Base-by-base conservation (phyloP, 306 rosid genomes). In the Macrotyloma uniflorum region DNA sequence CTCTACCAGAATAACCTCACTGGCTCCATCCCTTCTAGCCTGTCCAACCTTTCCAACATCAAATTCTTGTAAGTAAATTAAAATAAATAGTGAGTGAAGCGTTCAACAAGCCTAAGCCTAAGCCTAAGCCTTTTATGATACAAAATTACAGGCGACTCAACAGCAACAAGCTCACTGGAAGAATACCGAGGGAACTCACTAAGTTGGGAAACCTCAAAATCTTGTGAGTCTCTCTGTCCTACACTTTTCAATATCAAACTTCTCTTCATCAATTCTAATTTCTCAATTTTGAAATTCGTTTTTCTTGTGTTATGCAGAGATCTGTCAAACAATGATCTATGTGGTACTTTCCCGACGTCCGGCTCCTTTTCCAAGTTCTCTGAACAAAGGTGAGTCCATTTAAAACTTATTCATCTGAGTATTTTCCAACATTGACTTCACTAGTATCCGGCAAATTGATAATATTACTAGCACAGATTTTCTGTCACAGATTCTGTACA, bases 351-450 rank as follows among this genome's bases (percentile, higher is more conserved):
- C 66, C 95, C 98, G 19, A 82, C 95, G 26, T 63, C 79, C 3
- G 98, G 96, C 42, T 83, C 93, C 68, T 93, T 93, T 83, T 85
- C 92, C 71, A 90, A 87, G 82, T 83, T 91, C 79, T 78, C 96
- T 0, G 91, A 91, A 69, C 79, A 93, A 82, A 87, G 96, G 98
- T 89, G 61, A 78, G 8, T 35, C 67, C 4, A 38, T 10, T 18
- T 35, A 16, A 57, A 1, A 55, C 13, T 36, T 22, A 30, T 0
- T 70, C 28, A 50, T 46, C 40, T 16, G 4, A 69, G 58, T 46
- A 47, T 46, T 45, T 45, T 7, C 14, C 38, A 15, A 67, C 5
- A 13, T 1, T 4, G 16, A 42, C 30, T 12, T 61, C 1, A 16
- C 6, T 42, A 42, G 15, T 42, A 42, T 13, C 11, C 8, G 26